Conservation (phyloP, 352 stramenopile genomes). For the Phytophthora ramorum region DNA sequence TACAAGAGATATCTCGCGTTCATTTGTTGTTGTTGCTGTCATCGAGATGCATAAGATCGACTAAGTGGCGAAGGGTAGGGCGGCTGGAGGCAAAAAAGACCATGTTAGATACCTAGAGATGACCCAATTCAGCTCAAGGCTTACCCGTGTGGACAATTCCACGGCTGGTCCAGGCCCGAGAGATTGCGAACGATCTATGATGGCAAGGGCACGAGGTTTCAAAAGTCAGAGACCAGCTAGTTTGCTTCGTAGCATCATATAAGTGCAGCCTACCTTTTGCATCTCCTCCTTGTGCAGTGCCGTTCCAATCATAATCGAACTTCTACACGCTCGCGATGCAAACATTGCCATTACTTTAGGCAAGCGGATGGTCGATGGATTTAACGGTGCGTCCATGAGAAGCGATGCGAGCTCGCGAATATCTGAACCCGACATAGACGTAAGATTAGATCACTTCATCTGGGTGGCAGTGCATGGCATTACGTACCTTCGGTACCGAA, state of each 20-base stretch:
- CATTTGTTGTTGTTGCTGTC: constrained; percentile 32
- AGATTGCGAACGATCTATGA: constrained; percentile 89
- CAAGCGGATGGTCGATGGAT: constrained; percentile 75
- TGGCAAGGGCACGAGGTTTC: background rate
- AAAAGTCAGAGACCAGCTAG: background rate
- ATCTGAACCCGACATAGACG: constrained; percentile 49
- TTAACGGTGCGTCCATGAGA: constrained; percentile 67
- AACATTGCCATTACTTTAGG: constrained; percentile 97
- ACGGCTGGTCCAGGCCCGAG: constrained; percentile 92
- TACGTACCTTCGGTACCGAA: constrained; percentile 80
- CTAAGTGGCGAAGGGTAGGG: constrained; percentile 82
- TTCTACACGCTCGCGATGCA: constrained; percentile 94
- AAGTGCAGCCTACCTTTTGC: constrained; percentile 65
- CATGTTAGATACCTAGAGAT: background rate
- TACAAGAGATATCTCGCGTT: constrained; percentile 10
- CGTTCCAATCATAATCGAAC: constrained; percentile 97
- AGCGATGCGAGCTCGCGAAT: constrained; percentile 90
- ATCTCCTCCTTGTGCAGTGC: constrained; percentile 93
- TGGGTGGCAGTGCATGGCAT: background rate
- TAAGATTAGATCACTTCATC: background rate
- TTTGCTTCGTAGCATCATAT: background rate
- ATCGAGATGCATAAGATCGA: constrained; percentile 58
- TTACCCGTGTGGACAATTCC: constrained; percentile 95
- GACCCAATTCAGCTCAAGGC: constrained; percentile 1
- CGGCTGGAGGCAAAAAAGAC: constrained; percentile 36